phyloP scores from a whole-genome alignment of 805 yeast genomes.

The Saturnispora galanensis region DNA sequence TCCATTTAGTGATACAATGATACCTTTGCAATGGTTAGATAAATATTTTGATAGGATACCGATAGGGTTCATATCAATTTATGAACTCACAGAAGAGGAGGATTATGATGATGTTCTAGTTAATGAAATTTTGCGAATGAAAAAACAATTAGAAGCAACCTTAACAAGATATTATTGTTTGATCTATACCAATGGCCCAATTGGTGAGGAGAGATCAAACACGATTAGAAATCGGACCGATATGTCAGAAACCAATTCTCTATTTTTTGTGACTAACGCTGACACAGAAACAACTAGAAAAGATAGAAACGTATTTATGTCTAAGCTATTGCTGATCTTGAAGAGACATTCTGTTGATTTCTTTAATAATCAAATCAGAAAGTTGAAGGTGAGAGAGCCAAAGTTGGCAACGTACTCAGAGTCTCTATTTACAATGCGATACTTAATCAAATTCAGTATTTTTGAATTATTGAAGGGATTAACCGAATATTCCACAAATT shows the following conservation, averaged over 20 bases:
- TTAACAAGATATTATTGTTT: constrained; percentile 8
- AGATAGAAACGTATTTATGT: constrained; percentile 24
- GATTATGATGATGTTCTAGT: constrained; percentile 22
- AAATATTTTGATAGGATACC: constrained; percentile 44
- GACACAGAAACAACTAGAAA: constrained; percentile 4
- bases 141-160: constrained; percentile 21
- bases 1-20: constrained; percentile 31
- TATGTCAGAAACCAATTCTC: constrained; percentile 3
- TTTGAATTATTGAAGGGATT: constrained; percentile 39
- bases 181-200: constrained; percentile 7
- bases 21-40: constrained; percentile 41
- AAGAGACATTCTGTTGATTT: constrained; percentile 35
- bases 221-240: constrained; percentile 1
- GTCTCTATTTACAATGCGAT: constrained; percentile 38
- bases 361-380: constrained; percentile 33
- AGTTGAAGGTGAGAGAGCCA: constrained; percentile 30
- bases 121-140: constrained; percentile 28
- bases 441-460: constrained; percentile 40
- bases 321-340: constrained; percentile 28
- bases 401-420: constrained; percentile 18
- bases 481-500: constrained; percentile 38
- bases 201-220: constrained; percentile 1
- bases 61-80: constrained; percentile 35
- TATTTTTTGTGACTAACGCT: constrained; percentile 6
- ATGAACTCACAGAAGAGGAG: constrained; percentile 26